Base-by-base conservation (phyloP, 2,329 filamentous ascomycete genomes). In the Nannizziopsis barbatae region DNA sequence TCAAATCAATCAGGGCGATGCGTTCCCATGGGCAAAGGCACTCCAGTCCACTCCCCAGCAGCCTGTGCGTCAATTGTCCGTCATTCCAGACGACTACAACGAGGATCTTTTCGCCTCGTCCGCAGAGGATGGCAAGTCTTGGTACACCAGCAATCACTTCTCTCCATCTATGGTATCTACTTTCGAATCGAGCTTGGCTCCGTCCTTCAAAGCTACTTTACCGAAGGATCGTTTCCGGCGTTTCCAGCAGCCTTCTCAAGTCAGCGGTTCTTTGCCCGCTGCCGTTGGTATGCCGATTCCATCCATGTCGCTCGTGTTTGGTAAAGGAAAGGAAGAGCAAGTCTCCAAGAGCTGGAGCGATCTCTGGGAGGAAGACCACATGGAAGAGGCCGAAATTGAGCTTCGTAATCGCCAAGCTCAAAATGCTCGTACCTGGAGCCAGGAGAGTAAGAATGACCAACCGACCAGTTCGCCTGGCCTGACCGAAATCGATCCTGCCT, bases 301-400 rank as follows among this genome's bases (percentile, higher is more conserved):
- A 47, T 81, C 85, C 52, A 82, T 90, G 75, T 81, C 85, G 3
- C 78, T 83, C 61, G 79, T 90, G 44, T 90, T 94, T 62, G 86
- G 85, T 45, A 81, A 81, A 60, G 62, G 63, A 32, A 80, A 84
- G 63, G 77, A 80, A 53, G 84, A 90, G 40, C 73, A 77, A 42
- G 86, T 93, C 42, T 95, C 92, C 49, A 96, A 96, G 82, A 96
- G 92, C 73, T 98, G 92, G 92, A 95, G 89, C 61, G 92, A 98
- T 65, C 80, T 96, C 65, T 95, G 88, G 83, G 90, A 96, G 51
- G 90, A 96, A 65, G 90, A 96, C 47, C 88, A 92, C 60, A 73
- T 75, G 32, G 77, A 83, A 58, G 79, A 76, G 54, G 77, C 83
- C 62, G 70, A 78, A 49, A 68, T 75, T 52, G 71, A 71, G 5